phyloP scores from a whole-genome alignment of 257 asterid species.

The Schizonepeta tenuifolia region DNA sequence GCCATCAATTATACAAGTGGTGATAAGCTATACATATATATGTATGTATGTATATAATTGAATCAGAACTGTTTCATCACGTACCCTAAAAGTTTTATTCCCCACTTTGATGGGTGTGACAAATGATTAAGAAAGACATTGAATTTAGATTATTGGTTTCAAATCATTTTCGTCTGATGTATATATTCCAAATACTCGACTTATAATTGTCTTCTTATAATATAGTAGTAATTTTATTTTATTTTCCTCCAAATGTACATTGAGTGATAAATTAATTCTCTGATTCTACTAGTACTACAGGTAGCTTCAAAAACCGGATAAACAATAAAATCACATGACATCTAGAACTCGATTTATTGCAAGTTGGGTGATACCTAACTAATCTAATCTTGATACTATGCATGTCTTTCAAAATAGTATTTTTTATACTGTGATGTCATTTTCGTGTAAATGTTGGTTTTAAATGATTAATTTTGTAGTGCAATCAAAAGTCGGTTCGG shows the following conservation, averaged over 20 bases:
- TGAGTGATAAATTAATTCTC: background rate
- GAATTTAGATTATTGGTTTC: slow-evolving; percentile 30
- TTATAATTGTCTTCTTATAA: background rate
- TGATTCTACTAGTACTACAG: background rate
- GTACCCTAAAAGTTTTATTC: slow-evolving; percentile 35
- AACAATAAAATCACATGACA: background rate
- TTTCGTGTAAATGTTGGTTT: slow-evolving; percentile 45
- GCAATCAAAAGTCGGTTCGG: slow-evolving; percentile 49
- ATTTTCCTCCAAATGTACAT: background rate
- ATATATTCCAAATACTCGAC: slow-evolving; percentile 9
- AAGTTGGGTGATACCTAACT: slow-evolving; percentile 18
- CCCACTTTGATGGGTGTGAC: slow-evolving; percentile 29
- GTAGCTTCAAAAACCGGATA: no score
- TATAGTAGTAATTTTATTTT: no score
- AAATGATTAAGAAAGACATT: slow-evolving; percentile 43
- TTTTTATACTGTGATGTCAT: slow-evolving; percentile 40
- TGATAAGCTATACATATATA: no score
- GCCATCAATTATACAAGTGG: slow-evolving; percentile 29
- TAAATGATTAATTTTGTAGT: slow-evolving; percentile 31
- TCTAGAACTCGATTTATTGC: background rate
- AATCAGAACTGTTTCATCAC: slow-evolving; percentile 32
- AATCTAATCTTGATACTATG: background rate
- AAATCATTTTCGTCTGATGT: slow-evolving; percentile 24
- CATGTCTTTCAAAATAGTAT: slow-evolving; percentile 25
- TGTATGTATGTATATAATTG: no score